Percentiles rank a stretch among this genome's conserved stretches.
These are phyloP conservation scores for Postia placenta DNA, from an alignment of 768 basidiomycete species.

Conservation along the genomic window DNA sequence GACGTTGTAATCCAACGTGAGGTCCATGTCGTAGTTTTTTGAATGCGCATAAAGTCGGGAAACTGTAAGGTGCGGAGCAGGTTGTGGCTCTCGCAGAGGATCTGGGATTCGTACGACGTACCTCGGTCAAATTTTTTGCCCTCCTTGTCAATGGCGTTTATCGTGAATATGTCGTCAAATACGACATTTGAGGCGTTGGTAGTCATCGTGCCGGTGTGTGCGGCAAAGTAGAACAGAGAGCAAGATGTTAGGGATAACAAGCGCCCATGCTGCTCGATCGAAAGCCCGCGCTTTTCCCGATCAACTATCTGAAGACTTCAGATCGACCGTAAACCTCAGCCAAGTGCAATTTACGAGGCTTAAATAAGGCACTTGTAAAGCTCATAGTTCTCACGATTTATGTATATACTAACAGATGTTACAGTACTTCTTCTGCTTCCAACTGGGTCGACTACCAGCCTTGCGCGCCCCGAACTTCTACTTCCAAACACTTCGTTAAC, in stretches of 20 bases:
- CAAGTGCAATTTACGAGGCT: no score
- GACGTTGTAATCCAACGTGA: conserved; percentile 91
- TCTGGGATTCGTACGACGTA: conserved; percentile 31
- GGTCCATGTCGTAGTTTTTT: conserved; percentile 86
- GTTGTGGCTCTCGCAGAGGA: background rate
- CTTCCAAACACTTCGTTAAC: conserved; percentile 65
- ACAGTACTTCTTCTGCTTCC: background rate
- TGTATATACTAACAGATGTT: no score
- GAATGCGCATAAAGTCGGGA: conserved; percentile 88
- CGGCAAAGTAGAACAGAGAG: no score
- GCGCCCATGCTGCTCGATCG: no score
- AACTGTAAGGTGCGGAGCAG: conserved; percentile 42
- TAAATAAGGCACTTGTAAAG: no score
- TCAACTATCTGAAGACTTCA: no score
- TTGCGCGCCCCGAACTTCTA: conserved; percentile 35
- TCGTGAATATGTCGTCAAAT: conserved; percentile 91
- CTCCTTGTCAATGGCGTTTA: conserved; percentile 79
- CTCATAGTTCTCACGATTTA: no score
- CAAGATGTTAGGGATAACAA: no score
- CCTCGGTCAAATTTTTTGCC: conserved; percentile 99
- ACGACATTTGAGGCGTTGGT: conserved; percentile 61
- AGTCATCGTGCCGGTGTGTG: conserved; percentile 14
- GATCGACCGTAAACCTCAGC: no score
- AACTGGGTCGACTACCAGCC: conserved; percentile 15
- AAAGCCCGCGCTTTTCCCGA: no score